Percentiles rank a stretch among this genome's conserved stretches.
phyloP scores from a whole-genome alignment of 495 filamentous ascomycete genomes.

The Stereocaulon alpinum region DNA sequence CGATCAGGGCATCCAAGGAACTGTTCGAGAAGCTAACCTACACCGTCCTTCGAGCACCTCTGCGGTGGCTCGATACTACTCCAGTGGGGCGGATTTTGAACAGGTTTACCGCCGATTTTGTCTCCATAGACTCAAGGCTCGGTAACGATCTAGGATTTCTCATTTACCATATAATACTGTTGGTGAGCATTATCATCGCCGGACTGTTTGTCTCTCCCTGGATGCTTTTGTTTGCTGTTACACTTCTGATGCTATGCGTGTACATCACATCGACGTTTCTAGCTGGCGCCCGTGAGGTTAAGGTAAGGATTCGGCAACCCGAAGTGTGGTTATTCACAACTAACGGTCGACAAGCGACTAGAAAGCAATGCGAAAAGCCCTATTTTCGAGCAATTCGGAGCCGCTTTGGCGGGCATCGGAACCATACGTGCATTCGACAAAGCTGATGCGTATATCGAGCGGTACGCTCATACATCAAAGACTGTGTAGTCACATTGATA shows the following conservation, averaged over 20 bases:
- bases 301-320: conserved; percentile 22
- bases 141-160: conserved; percentile 49
- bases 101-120: conserved; percentile 70
- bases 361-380: conserved; percentile 59
- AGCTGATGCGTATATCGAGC: conserved; percentile 44
- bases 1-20: conserved; percentile 50
- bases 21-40: conserved; percentile 56
- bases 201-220: conserved; percentile 53
- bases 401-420: conserved; percentile 50
- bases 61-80: conserved; percentile 73
- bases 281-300: conserved; percentile 59
- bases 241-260: conserved; percentile 42
- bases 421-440: conserved; percentile 64
- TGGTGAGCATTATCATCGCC: conserved; percentile 50
- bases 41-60: conserved; percentile 56
- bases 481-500: neutral
- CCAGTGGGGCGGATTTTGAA: conserved; percentile 71
- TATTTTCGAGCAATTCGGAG: conserved; percentile 61
- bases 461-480: conserved; percentile 11
- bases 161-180: conserved; percentile 38
- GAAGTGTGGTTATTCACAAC: neutral
- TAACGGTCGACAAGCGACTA: conserved; percentile 29
- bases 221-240: conserved; percentile 45
- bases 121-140: conserved; percentile 55
- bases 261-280: conserved; percentile 52